Base-by-base conservation (phyloP, 169 alveolate species). In the Theileria orientalis region DNA sequence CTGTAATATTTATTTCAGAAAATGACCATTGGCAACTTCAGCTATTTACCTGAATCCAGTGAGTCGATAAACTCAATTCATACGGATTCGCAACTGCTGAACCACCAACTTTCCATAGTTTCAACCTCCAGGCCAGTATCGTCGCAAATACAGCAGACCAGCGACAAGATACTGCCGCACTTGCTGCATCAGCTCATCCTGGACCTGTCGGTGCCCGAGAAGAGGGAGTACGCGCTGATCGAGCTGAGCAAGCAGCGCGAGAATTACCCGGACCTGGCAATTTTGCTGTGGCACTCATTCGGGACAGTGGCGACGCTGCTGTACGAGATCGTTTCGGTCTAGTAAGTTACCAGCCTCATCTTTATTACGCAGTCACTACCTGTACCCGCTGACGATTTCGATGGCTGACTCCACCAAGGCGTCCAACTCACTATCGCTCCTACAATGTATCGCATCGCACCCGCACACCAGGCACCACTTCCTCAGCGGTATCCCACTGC, bases 371-470 rank as follows among this genome's bases (percentile, higher is more conserved):
- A 83, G 90, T 66, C 93, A 88, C 40, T 86, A 90, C 21, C 69
- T 98, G 54, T 92, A 96, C 25, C 99, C 99, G 3, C 95, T 99
- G 19, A 90, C 92, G 27, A 74, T 98, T 60, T 93, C 98, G 9
- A 91, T 95, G 54, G 89, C 91, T 16, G 95, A 95, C 37, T 95
- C 99, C 6, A 96, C 97, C 74, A 90, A 97, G 71, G 99, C 98
- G 3, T 98, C 99, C 82, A 97, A 96, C 84, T 97, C 98, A 29
- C 88, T 98, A 56, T 99, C 99, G n/a, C 90, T 98, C 35, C 91
- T 98, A 49, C 98, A 98, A 82, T 96, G 99, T 78, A 94, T 97
- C 27, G 99, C 99, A 25, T 92, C 98, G 3, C 99, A 98, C 72
- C 94, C 97, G 30, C 99, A 97, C 76, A 98, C 99, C 16, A 92